Evolutionary conservation across 2,329 filamentous ascomycete genomes (phyloP).

Genomic region (Claviceps digitariae): DNA sequence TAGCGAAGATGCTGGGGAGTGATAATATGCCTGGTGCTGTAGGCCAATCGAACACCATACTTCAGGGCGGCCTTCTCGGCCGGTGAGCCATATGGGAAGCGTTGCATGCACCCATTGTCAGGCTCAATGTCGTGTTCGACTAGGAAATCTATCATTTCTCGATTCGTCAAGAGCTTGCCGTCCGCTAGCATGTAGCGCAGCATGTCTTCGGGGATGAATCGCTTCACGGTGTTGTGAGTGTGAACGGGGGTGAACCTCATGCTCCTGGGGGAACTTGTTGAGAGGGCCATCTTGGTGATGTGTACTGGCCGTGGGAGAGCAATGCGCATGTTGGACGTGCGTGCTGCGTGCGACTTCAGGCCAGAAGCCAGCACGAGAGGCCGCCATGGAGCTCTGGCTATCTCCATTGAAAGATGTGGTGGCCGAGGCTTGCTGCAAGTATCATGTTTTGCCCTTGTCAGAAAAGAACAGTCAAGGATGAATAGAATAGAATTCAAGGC

Average conservation of each 20-base stretch:
- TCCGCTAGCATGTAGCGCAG: conserved; percentile 10
- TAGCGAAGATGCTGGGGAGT: conserved; percentile 19
- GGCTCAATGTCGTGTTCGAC: conserved; percentile 11
- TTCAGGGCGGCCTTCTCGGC: conserved; percentile 7
- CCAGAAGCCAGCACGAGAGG: conserved; percentile 1
- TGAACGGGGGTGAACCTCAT: too few relatives aligned
- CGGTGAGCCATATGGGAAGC: too few relatives aligned
- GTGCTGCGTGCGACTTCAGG: not conserved
- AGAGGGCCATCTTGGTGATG: not conserved
- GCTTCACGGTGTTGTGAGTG: conserved; percentile 2
- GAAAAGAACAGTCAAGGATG: not conserved
- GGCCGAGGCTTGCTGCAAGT: not conserved
- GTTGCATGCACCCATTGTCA: conserved; percentile 12
- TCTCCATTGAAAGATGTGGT: conserved; percentile 11
- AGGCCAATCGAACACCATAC: conserved; percentile 14
- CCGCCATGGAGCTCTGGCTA: conserved; percentile 10
- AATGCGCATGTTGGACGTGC: not conserved
- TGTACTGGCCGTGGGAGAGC: not conserved
- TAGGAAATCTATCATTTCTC: conserved; percentile 16
- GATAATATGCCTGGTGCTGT: conserved; percentile 18
- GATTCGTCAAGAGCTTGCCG: conserved; percentile 17
- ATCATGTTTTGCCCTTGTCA: conserved; percentile 9
- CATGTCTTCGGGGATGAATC: conserved; percentile 11
- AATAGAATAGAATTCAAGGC: not conserved
- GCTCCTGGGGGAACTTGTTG: not conserved